phyloP scores from a whole-genome alignment of 2,329 filamentous ascomycete species.

The Arthrobotrys sinensis region DNA sequence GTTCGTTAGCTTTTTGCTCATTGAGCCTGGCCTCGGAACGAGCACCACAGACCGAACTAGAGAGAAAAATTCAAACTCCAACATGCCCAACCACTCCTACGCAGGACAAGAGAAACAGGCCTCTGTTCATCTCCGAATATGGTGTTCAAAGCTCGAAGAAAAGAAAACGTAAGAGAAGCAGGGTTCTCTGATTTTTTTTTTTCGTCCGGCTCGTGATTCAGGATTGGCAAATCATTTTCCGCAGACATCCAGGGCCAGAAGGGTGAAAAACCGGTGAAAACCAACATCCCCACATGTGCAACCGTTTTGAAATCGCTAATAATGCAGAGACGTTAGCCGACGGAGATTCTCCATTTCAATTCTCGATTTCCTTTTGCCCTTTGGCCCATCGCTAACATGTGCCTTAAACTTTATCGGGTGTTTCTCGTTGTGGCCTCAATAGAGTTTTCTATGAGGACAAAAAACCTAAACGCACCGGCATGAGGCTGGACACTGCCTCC shows the following conservation, averaged over 20 bases:
- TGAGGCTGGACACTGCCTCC: constrained; percentile 12
- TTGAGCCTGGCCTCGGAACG: constrained; percentile 47
- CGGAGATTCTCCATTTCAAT: constrained; percentile 25
- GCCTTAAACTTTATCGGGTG: constrained; percentile 30
- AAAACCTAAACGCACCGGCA: constrained; percentile 15
- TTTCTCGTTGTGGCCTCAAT: neutral
- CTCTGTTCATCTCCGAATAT: constrained; percentile 42
- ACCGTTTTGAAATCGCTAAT: constrained; percentile 28
- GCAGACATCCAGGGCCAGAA: neutral
- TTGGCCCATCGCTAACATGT: constrained; percentile 7
- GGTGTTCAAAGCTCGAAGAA: constrained; percentile 14
- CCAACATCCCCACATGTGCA: constrained; percentile 26
- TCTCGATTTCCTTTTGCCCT: constrained; percentile 9
- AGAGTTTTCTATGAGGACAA: constrained; percentile 14
- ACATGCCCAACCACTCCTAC: constrained; percentile 47
- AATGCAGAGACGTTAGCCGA: constrained; percentile 57
- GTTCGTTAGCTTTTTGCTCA: constrained; percentile 37
- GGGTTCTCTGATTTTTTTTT: constrained; percentile 1
- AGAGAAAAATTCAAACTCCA: constrained; percentile 32
- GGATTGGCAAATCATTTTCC: constrained; percentile 20
- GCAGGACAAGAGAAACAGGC: constrained; percentile 22
- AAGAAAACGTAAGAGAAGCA: constrained; percentile 11
- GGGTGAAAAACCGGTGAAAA: neutral
- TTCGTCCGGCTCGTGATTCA: constrained; percentile 15
- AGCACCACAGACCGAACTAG: constrained; percentile 38